Evolutionary conservation across 2,329 filamentous ascomycete genomes (phyloP), one percentile per base, ranked within the genome.

Genomic region (Dactylellina drechsleri): DNA sequence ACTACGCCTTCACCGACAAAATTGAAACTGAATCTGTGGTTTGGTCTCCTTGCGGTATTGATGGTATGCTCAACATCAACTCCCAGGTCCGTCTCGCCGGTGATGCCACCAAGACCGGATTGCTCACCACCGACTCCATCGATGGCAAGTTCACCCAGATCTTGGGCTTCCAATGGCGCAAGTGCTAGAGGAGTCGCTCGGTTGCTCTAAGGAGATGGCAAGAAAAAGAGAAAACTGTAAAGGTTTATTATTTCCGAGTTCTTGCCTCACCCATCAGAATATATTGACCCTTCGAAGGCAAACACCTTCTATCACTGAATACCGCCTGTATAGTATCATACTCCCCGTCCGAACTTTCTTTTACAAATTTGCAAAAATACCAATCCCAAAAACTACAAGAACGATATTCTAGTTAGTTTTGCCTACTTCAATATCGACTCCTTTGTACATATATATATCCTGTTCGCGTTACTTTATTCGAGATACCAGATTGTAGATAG

Each of bases 11-110:
- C 80, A 82, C 82, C 56, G 85, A 86, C 77, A 78, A 81, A 59
- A 82, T 85, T 70, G 82, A 83, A 60, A 81, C 82, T 78, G 82
- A 83, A 49, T 84, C 83, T 41, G 81, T 82, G 47, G 83, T 86
- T 73, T 86, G 85, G 85, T 86, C 85, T 57, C 84, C 84, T 15
- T 86, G 85, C 81, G 85, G 85, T 61, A 79, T 81, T 20, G 82
- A 83, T 45, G 84, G 84, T 68, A 81, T 85, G 76, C 82, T 86
- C 78, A 86, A 86, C 81, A 85, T 86, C 82, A 86, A 86, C 82
- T 85, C 84, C 31, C 84, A 85, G 78, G 82, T 84, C 77, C 83
- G 83, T 76, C 79, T 85, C 72, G 81, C 80, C 6, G 78, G 78
- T 68, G 78, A 78, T 31, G 79, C 80, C 76, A 28, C 78, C 28